Percentiles rank a stretch among this genome's conserved stretches.
Conservation (phyloP, 1,284 basidiomycete genomes). For the Tilletiaria anomala region DNA sequence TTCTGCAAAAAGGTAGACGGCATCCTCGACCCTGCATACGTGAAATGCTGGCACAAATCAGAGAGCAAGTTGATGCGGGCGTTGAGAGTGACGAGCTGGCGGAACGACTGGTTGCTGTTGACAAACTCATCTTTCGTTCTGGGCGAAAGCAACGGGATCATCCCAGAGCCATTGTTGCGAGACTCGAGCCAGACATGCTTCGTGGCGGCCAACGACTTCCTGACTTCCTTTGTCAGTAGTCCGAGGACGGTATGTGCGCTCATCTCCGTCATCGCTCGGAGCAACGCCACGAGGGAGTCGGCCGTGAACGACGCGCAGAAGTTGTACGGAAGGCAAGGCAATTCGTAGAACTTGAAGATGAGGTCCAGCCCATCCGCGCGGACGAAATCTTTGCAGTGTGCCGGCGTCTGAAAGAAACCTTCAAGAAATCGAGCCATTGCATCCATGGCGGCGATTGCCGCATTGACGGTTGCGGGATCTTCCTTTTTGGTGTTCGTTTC, state of each 20-base stretch:
- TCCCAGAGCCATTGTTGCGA: not conserved
- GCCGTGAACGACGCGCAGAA: constrained; percentile 67
- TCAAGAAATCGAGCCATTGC: constrained; percentile 48
- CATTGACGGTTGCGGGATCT: constrained; percentile 17
- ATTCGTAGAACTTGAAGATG: constrained; percentile 60
- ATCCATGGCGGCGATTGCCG: constrained; percentile 27
- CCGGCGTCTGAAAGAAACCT: constrained; percentile 73
- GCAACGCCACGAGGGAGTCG: constrained; percentile 70
- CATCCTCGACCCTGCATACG: not conserved
- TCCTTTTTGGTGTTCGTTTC: constrained; percentile 15
- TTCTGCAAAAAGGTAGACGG: constrained; percentile 60
- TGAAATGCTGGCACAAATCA: constrained; percentile 48
- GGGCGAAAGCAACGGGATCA: constrained; percentile 1
- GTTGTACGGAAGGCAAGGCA: constrained; percentile 79
- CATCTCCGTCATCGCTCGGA: constrained; percentile 75
- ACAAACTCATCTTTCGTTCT: constrained; percentile 9
- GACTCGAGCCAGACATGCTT: constrained; percentile 52
- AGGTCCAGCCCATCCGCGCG: constrained; percentile 59
- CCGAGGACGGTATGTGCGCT: constrained; percentile 61
- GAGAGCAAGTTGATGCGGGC: constrained; percentile 68
- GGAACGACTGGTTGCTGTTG: constrained; percentile 52
- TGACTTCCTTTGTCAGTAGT: constrained; percentile 59
- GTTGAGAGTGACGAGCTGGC: constrained; percentile 61
- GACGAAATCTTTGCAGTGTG: constrained; percentile 83
- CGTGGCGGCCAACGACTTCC: constrained; percentile 56